Evolutionary conservation across 345 rosid genomes (phyloP), one percentile per base, ranked within the genome.

Genomic region (Physaria fendleri): DNA sequence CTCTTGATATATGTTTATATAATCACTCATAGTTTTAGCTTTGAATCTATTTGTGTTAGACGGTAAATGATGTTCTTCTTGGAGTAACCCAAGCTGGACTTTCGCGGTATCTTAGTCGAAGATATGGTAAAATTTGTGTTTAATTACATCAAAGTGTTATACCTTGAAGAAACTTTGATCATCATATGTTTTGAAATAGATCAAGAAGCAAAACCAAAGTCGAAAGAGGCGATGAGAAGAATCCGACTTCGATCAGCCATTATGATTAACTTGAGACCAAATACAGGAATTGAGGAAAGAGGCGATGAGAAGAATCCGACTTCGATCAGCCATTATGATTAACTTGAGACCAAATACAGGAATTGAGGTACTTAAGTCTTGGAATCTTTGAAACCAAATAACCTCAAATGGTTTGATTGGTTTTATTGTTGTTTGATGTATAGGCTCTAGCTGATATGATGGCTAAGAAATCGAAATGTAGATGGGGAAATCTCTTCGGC

Each of bases 1-100:
- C 10, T 38, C 8, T 57, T 28, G 16, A 40, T 15, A 45, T 7
- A 5, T 53, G 35, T 64, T 33, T 32, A 32, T 64, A 44, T 32
- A 32, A 0, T 52, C 2, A 0, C 37, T 54, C 5, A 40, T 5
- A 47, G 12, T 11, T 38, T 32, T 18, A 39, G 7, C 15, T 33
- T 16, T 46, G 8, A 35, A 46, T 37, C 0, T 47, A 4, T 20
- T 46, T 62, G 29, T 50, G 7, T 45, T 53, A 89, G 97, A 89
- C 97, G n/a, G 54, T 86, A 24, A 86, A 84, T 3, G 95, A 90
- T 53, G 90, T 90, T 35, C 50, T 83, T 15, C 43, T 82, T 37
- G 97, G 92, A 43, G 67, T 79, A 39, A 81, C 85, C 5, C 82
- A 86, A 58, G 90, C 88, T n/a, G 90, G 80, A 28, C 77, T 90